phyloP scores from a whole-genome alignment of 106 monocot species.

The Allium sativum region DNA sequence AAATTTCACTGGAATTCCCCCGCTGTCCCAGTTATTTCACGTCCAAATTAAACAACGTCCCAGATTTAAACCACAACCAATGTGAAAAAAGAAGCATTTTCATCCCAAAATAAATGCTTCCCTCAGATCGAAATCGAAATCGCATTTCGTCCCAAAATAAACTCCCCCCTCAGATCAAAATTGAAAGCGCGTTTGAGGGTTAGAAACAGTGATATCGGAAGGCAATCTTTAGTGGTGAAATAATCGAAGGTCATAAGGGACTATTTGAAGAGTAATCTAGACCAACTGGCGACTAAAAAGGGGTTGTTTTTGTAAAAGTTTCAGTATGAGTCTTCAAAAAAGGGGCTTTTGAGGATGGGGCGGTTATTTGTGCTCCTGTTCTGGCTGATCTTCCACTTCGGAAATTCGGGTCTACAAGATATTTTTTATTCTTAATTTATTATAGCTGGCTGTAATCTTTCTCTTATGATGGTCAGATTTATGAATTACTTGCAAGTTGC shows the following conservation, averaged over 20 bases:
- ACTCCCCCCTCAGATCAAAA: no score
- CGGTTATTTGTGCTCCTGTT: constrained; percentile 54
- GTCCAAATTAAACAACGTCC: no score
- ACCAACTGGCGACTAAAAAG: not conserved
- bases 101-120: no score
- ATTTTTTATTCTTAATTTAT: not conserved
- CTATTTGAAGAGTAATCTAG: constrained; percentile 11
- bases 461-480: not conserved
- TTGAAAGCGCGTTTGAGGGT: no score
- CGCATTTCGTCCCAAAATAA: no score
- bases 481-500: not conserved
- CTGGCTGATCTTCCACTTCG: constrained; percentile 38
- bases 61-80: no score
- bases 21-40: no score
- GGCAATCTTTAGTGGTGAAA: constrained; percentile 46
- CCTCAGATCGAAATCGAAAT: no score
- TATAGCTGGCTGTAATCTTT: not conserved
- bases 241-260: constrained; percentile 26
- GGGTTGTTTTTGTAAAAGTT: constrained; percentile 36
- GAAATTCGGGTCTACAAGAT: constrained; percentile 35
- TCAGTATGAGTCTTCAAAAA: constrained; percentile 44
- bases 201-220: no score
- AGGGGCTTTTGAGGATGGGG: constrained; percentile 67
- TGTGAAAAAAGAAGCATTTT: no score
- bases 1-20: no score